Evolutionary conservation across 1,284 basidiomycete genomes (phyloP).

Genomic region (Pyrrhoderma lamaoense): DNA sequence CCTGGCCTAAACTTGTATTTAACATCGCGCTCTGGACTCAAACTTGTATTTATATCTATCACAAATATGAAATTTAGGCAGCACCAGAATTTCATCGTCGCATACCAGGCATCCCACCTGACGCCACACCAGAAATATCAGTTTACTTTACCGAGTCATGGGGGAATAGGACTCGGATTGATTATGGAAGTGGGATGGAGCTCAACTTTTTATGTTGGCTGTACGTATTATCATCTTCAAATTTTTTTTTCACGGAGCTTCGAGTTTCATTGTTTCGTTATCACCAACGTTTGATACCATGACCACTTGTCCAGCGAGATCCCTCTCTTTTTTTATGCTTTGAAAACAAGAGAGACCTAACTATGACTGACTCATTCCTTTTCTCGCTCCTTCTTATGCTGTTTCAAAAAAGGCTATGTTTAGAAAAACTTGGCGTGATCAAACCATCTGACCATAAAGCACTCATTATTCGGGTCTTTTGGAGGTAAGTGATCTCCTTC

Average conservation of each 20-base stretch:
- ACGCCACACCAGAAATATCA: conserved; percentile 60
- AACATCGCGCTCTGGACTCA: neutral
- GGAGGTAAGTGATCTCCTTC: conserved; percentile 50
- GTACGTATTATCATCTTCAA: conserved; percentile 62
- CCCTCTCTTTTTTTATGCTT: too few relatives aligned
- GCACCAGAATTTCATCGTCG: conserved; percentile 40
- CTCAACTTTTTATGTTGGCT: conserved; percentile 97
- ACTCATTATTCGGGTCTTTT: conserved; percentile 84
- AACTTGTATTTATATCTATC: neutral
- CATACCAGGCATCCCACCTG: conserved; percentile 51
- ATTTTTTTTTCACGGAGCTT: too few relatives aligned
- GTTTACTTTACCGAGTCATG: conserved; percentile 84
- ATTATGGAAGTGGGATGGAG: conserved; percentile 99
- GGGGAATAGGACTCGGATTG: conserved; percentile 90
- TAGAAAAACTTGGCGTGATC: conserved; percentile 71
- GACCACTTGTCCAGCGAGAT: too few relatives aligned
- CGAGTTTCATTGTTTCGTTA: too few relatives aligned
- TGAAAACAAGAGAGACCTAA: too few relatives aligned
- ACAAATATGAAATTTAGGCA: conserved; percentile 33
- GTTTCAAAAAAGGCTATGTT: conserved; percentile 61
- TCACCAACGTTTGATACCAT: too few relatives aligned
- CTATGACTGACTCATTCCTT: too few relatives aligned
- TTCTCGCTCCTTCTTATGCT: too few relatives aligned
- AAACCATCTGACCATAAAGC: conserved; percentile 62
- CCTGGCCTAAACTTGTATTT: too few relatives aligned